Evolutionary conservation across 345 rosid genomes (phyloP), one percentile per base, ranked within the genome.

Genomic region (Gossypium turneri): DNA sequence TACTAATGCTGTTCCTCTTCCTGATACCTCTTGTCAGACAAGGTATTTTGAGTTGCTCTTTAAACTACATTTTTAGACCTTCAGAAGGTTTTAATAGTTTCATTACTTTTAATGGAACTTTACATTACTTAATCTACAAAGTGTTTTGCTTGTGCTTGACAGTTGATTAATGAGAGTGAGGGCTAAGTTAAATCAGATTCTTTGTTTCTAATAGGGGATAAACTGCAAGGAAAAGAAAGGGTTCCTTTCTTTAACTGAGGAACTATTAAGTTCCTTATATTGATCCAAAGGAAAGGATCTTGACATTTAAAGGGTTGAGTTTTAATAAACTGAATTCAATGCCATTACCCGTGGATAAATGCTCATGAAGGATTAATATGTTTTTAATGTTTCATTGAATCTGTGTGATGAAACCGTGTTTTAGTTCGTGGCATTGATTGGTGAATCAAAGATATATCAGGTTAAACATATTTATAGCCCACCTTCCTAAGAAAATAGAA

Each of bases 381-480:
- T 34, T 34, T 27, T 27, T 27, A 60, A 60, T 60, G 20, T 63
- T 63, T 38, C 24, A 9, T 10, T 63, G 68, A 38, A 63, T 63
- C 48, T 38, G 41, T 38, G 41, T 41, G 48, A 63, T 8, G 68
- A 38, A 38, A 2, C 48, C 7, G 8, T 41, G 47, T 17, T 62
- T 34, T 48, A 41, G 1, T 63, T 34, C 68, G 41, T 3, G 68
- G 22, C 24, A 63, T 38, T 38, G 22, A 9, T 17, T 38, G 47
- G 67, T 38, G 48, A 63, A 62, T 16, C 22, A 16, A 62, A 62
- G 47, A 45, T 8, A 62, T 15, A 38, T 16, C 34, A 29, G 16
- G 67, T 60, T 60, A 60, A 60, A 62, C 45, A 56, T 62, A 7
- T 62, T 34, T 62, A 62, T 34, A 29, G 12, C 67, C 67, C 11